Evolutionary conservation across 2,329 filamentous ascomycete species (phyloP), one percentile per base, ranked within the genome.

Genomic region (Beauveria sp.): DNA sequence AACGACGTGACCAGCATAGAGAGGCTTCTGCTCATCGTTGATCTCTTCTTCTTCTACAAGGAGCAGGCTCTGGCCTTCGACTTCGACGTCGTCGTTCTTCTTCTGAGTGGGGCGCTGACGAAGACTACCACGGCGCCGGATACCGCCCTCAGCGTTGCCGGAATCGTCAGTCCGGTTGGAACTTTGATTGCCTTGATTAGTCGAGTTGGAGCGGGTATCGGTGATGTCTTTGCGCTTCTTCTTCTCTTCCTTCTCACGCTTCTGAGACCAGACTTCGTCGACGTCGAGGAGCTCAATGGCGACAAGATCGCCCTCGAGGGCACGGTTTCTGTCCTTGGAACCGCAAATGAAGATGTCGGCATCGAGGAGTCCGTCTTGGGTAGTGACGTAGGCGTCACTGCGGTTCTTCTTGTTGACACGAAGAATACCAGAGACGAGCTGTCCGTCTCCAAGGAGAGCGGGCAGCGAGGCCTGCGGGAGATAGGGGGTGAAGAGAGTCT

Each of bases 391-490:
- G 30, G 95, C 95, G 75, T 99, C 95, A 69, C 93, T 98, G 65
- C 95, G 89, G 77, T 99, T 99, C 83, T 99, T 99, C 82, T 98
- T 99, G 85, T 99, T 99, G 66, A 99, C 95, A 63, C 95, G 90
- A 58, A 99, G 88, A 68, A 97, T 92, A 78, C 95, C 95, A 64
- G 93, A 93, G 60, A 99, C 95, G 62, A 99, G 87, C 75, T 96
- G 92, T 20, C 95, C 95, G 70, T 97, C 91, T 63, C 86, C 88
- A 62, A 98, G 85, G 45, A 99, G 84, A 56, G 93, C 93, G 62
- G 95, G 95, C 22, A 99, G 82, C 62, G 89, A 96, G 7, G 93
- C 93, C 74, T 99, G 95, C 18, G 95, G 93, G 56, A 99, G 84
- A 71, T 99, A 99, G 65, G 95, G 95, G 68, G 95, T 98, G 79